A percentile compares a stretch with the other conserved stretches of the same genome.
These are phyloP conservation scores for Macrophomina phaseolina DNA, from an alignment of 2,329 filamentous ascomycete genomes.

Conservation along the genomic window DNA sequence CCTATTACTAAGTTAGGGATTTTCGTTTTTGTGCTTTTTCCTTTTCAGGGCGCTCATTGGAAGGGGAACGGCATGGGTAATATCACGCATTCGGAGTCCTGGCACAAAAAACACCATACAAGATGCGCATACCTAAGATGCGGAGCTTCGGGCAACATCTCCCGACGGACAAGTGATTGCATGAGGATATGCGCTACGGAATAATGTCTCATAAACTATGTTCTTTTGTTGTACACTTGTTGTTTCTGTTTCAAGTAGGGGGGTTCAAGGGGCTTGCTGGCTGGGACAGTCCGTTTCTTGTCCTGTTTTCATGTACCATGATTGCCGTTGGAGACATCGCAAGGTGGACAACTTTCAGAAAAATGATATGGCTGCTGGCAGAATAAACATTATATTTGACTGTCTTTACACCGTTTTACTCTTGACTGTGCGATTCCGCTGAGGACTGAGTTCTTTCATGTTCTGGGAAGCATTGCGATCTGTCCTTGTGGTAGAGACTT, in stretches of 20 bases:
- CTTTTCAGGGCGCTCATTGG: not conserved
- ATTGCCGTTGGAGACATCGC: not conserved
- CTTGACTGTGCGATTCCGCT: not conserved
- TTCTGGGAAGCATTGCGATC: too few species aligned
- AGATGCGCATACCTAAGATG: constrained; percentile 1
- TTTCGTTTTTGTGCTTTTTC: not conserved
- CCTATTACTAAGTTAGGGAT: not conserved
- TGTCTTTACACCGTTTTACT: not conserved
- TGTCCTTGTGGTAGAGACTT: too few species aligned
- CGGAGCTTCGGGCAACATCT: not conserved
- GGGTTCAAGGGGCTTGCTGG: not conserved
- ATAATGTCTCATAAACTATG: too few species aligned
- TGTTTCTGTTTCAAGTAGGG: not conserved
- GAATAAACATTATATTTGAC: not conserved
- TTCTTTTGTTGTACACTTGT: too few species aligned
- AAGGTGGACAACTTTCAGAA: not conserved
- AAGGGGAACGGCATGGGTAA: not conserved
- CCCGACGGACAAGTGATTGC: not conserved
- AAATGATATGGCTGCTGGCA: not conserved
- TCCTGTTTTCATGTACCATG: constrained; percentile 4
- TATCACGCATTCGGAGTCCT: constrained; percentile 8
- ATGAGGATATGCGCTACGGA: constrained; percentile 4
- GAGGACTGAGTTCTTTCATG: too few species aligned
- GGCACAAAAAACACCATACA: constrained; percentile 1
- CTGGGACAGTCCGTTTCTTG: not conserved